Conservation (phyloP, 169 alveolate species). For the Eimeria tenella region DNA sequence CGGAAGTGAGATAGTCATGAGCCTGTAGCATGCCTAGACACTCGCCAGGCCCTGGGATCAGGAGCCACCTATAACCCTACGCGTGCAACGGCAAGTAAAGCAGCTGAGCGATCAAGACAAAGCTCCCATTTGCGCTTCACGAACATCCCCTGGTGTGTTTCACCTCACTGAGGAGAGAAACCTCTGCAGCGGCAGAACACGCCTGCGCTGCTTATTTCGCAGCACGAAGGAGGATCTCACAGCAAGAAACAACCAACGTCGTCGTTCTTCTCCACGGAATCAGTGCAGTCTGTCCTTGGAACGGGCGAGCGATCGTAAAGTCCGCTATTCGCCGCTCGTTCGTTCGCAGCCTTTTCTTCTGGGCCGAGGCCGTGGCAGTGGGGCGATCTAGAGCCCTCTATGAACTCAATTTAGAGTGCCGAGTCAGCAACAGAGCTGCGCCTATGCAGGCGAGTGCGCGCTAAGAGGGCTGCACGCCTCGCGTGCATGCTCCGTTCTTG, state of each 20-base stretch:
- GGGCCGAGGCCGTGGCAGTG: constrained; percentile 67
- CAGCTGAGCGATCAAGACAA: constrained; percentile 42
- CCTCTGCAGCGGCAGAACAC: constrained; percentile 9
- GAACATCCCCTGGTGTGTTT: constrained; percentile 34
- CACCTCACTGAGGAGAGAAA: constrained; percentile 28
- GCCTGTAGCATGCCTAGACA: not conserved
- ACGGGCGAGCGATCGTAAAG: constrained; percentile 61
- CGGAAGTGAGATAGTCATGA: not conserved
- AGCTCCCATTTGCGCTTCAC: constrained; percentile 39
- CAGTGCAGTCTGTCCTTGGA: constrained; percentile 23
- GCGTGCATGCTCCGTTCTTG: constrained; percentile 67
- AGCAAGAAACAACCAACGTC: not conserved
- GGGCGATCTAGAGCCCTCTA: constrained; percentile 67
- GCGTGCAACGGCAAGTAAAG: constrained; percentile 13
- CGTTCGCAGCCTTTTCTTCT: constrained; percentile 48
- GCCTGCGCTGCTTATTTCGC: constrained; percentile 29
- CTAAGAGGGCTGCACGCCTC: constrained; percentile 73
- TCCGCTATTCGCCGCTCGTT: constrained; percentile 48
- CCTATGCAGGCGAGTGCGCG: constrained; percentile 36
- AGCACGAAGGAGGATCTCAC: not conserved
- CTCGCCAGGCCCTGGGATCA: constrained; percentile 28
- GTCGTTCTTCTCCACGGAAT: not conserved
- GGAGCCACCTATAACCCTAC: not conserved
- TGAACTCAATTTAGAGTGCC: constrained; percentile 42
- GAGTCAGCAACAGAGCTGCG: constrained; percentile 66